Conservation (phyloP, 2,329 filamentous ascomycete species). For the Atkinsonella texensis region DNA sequence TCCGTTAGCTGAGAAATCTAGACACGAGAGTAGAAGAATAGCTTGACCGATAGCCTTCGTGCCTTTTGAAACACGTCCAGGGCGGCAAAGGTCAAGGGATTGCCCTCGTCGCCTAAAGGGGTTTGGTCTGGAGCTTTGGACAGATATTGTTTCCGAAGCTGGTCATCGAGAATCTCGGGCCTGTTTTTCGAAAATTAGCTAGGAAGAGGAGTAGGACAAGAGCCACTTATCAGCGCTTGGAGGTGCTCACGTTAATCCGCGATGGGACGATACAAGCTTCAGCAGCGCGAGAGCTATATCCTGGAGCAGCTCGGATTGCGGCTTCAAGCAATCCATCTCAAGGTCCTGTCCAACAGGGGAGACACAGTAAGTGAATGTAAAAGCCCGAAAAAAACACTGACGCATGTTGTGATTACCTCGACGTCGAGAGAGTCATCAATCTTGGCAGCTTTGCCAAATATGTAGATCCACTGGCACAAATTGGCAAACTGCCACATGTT, state of each 20-base stretch:
- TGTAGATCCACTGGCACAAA: conserved; percentile 82
- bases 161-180: conserved; percentile 82
- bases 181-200: conserved; percentile 32
- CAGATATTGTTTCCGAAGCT: conserved; percentile 77
- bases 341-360: conserved; percentile 50
- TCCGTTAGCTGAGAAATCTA: background rate
- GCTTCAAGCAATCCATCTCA: conserved; percentile 78
- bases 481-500: conserved; percentile 96
- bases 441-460: conserved; percentile 82
- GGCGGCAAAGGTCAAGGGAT: conserved; percentile 60
- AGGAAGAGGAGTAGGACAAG: conserved; percentile 5
- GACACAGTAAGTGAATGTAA: background rate
- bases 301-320: conserved; percentile 59
- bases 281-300: conserved; percentile 78
- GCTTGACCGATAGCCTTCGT: conserved; percentile 6
- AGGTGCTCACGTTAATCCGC: conserved; percentile 68
- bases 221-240: background rate
- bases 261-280: conserved; percentile 88
- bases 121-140: conserved; percentile 70
- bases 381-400: background rate
- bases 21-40: background rate
- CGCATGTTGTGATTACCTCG: conserved; percentile 47
- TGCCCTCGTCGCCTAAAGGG: conserved; percentile 71
- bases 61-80: conserved; percentile 78
- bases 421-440: conserved; percentile 82